Evolutionary conservation across 2,329 filamentous ascomycete species (phyloP), one percentile per base, ranked within the genome.

Genomic region (Aspergillus bombycis): DNA sequence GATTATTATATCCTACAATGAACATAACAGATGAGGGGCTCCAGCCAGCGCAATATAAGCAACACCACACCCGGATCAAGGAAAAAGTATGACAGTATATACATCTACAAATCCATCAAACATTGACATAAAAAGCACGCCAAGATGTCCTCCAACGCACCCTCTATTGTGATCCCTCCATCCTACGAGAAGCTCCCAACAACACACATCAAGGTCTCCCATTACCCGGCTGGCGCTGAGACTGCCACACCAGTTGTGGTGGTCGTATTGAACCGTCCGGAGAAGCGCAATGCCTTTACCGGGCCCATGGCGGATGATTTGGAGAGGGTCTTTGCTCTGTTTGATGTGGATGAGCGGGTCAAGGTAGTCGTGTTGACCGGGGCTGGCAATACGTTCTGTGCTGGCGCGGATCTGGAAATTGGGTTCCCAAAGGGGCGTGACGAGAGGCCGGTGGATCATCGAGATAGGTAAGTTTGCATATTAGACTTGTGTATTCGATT

Each of bases 231-330:
- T 0, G 76, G 72, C 30, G 86, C 89, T 0, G 74, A 83, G 12
- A 78, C 82, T 3, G 83, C 85, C 16, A 79, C 78, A 2, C 71
- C 74, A 0, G 78, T 86, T 30, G 77, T 83, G 36, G 71, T 86
- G 32, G 69, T 88, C 61, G 80, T 81, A 16, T 74, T 87, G 64
- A 84, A 86, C 74, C 80, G 86, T 3, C 85, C 84, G 2, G 78
- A 80, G 53, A 87, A 88, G 72, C 80, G 85, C 61, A 89, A 88
- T 78, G 85, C 86, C 11, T 81, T 88, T 62, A 87, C 85, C 2
- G 77, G 80, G 60, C 72, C 74, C 54, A 82, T 87, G 76, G 83
- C 86, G 66, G 69, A 72, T 61, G 78, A 85, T 54, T 74, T 86
- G 5, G 75, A 75, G 59, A 70, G 61, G 55, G 72, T 71, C 26